A percentile compares a stretch with the other conserved stretches of the same genome.
Conservation (phyloP, 371 early-diverging fungal species). For the Gilbertella persicaria region DNA sequence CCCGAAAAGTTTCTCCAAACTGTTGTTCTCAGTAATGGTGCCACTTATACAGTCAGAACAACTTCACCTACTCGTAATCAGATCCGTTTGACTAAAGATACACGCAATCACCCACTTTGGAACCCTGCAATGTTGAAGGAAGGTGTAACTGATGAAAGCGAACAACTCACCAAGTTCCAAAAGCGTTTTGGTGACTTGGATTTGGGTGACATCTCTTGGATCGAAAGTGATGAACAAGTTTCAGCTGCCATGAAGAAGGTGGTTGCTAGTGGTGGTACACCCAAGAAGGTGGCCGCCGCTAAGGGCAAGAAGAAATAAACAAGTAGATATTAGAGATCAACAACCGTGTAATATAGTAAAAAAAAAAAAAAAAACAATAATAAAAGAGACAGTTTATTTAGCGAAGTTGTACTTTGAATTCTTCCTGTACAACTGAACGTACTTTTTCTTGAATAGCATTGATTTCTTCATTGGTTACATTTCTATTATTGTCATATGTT, state of each 20-base stretch:
- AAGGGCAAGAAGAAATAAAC: constrained; percentile 45
- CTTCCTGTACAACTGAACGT: constrained; percentile 62
- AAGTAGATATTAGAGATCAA: too few species aligned
- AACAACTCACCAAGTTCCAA: constrained; percentile 76
- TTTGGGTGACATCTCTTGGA: constrained; percentile 51
- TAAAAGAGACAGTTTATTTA: too few species aligned
- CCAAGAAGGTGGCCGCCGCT: constrained; percentile 29
- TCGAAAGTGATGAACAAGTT: constrained; percentile 49
- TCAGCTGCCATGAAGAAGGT: constrained; percentile 50
- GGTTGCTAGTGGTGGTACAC: constrained; percentile 36
- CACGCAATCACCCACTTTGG: constrained; percentile 93
- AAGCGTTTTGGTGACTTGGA: constrained; percentile 75
- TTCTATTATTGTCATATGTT: constrained; percentile 50
- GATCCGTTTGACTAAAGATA: constrained; percentile 88
- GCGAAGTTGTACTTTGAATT: constrained; percentile 80
- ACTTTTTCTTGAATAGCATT: constrained; percentile 86
- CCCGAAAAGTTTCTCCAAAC: constrained; percentile 83
- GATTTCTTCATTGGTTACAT: constrained; percentile 92
- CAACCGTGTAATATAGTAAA: too few species aligned
- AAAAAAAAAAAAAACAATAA: too few species aligned
- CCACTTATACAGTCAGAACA: constrained; percentile 79
- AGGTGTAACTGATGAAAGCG: constrained; percentile 66
- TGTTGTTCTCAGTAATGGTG: constrained; percentile 88
- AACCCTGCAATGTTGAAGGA: constrained; percentile 70
- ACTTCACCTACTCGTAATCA: constrained; percentile 81